phyloP scores from a whole-genome alignment of 2,329 filamentous ascomycete species.

The Aspergillus oerlinghausenensis region DNA sequence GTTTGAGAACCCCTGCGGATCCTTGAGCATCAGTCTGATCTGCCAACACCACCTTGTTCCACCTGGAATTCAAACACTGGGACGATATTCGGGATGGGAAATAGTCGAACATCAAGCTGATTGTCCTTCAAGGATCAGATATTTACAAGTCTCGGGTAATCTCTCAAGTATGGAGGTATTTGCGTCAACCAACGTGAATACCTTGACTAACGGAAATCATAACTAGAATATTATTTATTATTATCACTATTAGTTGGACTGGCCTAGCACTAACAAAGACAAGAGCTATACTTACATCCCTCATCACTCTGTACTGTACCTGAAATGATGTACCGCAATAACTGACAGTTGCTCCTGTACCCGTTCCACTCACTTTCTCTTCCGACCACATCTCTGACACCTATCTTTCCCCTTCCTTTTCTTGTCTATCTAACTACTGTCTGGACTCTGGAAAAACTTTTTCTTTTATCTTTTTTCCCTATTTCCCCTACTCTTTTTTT shows the following conservation, averaged over 20 bases:
- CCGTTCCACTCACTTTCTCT: too few relatives aligned
- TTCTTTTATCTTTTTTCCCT: neutral
- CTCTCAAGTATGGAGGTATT: neutral
- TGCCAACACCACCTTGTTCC: neutral
- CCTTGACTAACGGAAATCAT: neutral
- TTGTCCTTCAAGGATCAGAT: neutral
- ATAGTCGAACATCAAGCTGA: too few relatives aligned
- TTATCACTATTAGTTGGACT: neutral
- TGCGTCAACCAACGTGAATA: neutral
- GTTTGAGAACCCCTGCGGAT: neutral
- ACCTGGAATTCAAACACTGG: too few relatives aligned
- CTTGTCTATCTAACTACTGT: neutral
- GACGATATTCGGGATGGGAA: neutral
- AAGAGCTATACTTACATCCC: neutral
- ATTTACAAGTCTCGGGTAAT: neutral
- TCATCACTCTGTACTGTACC: neutral
- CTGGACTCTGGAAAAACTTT: neutral
- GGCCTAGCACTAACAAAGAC: neutral
- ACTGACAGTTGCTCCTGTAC: too few relatives aligned
- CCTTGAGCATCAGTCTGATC: neutral
- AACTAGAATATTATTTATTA: neutral
- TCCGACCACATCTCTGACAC: neutral
- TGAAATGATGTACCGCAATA: neutral
- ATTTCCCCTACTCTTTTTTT: constrained; percentile 2
- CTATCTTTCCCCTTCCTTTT: too few relatives aligned